Evolutionary conservation across 108 stramenopile genomes (phyloP).

Genomic region (Skeletonema grethae): DNA sequence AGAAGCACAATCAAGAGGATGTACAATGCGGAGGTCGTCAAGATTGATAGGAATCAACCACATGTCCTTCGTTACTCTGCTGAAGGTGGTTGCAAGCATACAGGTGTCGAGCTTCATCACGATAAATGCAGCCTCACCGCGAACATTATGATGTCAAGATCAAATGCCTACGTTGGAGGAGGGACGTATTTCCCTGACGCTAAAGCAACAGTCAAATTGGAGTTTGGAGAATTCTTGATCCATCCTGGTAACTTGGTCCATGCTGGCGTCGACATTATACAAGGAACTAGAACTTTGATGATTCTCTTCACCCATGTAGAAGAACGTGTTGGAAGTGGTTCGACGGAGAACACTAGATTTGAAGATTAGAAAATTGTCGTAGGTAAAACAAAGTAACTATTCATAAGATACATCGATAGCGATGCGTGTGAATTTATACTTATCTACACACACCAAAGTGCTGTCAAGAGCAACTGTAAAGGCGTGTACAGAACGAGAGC

Average conservation of each 20-base stretch:
- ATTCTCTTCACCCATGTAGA: conserved; percentile 65
- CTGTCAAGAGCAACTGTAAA: conserved; percentile 57
- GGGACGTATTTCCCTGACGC: conserved; percentile 71
- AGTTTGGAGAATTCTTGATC: conserved; percentile 73
- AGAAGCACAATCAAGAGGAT: conserved; percentile 40
- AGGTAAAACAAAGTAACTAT: background rate
- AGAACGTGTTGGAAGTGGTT: background rate
- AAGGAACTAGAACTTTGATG: conserved; percentile 73
- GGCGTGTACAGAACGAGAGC: conserved; percentile 62
- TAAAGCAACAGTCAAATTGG: conserved; percentile 51
- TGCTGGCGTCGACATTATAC: conserved; percentile 63
- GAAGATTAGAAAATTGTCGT: background rate
- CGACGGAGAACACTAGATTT: background rate
- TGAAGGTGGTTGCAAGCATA: conserved; percentile 53
- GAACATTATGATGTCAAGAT: conserved; percentile 65
- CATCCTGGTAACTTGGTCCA: conserved; percentile 79
- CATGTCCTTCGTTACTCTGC: conserved; percentile 78
- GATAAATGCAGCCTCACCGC: conserved; percentile 80
- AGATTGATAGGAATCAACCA: conserved; percentile 76
- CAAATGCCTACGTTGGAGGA: conserved; percentile 60
- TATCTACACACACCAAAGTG: conserved; percentile 38
- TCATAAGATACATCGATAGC: background rate
- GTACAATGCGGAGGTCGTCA: conserved; percentile 40
- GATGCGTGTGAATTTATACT: background rate
- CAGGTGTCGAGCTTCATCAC: conserved; percentile 79